Base-by-base conservation (phyloP, 257 asterid species). In the Nicotiana paniculata region DNA sequence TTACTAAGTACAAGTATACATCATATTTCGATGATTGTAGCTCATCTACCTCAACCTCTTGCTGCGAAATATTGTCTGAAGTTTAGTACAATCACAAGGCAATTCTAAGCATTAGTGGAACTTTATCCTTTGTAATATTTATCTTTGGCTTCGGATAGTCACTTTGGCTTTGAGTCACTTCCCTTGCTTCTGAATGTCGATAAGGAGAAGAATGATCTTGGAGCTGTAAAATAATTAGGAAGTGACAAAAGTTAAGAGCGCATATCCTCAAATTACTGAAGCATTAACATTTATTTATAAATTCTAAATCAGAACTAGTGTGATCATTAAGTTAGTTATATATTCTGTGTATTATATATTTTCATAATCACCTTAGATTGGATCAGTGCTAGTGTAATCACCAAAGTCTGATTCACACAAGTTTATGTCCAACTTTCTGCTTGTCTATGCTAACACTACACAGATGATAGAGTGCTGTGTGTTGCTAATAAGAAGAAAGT, bases 161-260 rank as follows among this genome's bases (percentile, higher is more conserved):
- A 92, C 89, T 97, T 89, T 81, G 93, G 92, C 88, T 92, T 96
- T 6, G 95, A 89, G 68, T 96, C 99, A 53, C 93, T 90, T 85
- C 97, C 98, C 85, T 96, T 96, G 96, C 97, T 90, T 88, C 98
- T 91, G 81, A 96, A 94, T 53, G 97, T 81, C 2, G 99, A 92
- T 57, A 93, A 87, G 46, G 97, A 96, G 90, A 94, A 94, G 84
- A 96, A 96, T 57, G 98, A 96, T 82, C 95, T 90, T 24, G 98
- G 96, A 53, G 95, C 99, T 96, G 98, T 79, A 86, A 90, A 81
- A 33, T 33, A 57, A 68, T 75, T 18, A 70, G 35, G n/a, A 83
- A 30, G 16, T 51, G 83, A 46, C 24, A 80, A 80, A 61, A 48
- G 30, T 80, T 57, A 80, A 15, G 72, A 30, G 7, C 5, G 18